These are phyloP conservation scores for Trametes cubensis DNA, from an alignment of 768 basidiomycete genomes.

Conservation along the genomic window DNA sequence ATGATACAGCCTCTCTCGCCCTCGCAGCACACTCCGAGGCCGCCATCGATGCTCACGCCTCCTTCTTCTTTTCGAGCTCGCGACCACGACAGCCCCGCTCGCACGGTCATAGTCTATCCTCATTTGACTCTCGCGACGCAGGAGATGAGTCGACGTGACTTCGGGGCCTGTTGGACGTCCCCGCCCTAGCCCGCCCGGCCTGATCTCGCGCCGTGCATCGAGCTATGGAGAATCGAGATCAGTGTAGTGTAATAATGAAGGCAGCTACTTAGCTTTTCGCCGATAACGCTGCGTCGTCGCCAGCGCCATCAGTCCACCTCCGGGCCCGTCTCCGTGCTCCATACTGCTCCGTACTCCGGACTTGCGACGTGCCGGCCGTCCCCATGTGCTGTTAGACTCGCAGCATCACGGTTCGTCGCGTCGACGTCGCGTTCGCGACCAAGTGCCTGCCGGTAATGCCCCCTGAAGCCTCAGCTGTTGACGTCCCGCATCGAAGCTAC, in stretches of 20 bases:
- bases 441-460: no score
- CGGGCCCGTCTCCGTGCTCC: no score
- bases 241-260: no score
- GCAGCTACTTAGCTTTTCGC: no score
- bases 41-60: not conserved
- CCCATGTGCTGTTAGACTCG: no score
- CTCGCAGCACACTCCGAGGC: not conserved
- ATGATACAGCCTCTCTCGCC: slow-evolving; percentile 14
- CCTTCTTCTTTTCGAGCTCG: no score
- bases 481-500: no score
- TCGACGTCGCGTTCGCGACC: no score
- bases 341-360: no score
- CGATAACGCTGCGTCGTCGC: not conserved
- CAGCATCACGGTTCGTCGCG: no score
- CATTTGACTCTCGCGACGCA: not conserved
- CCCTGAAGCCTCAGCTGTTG: no score
- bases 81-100: not conserved
- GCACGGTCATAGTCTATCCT: slow-evolving; percentile 4
- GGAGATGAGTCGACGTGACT: slow-evolving; percentile 1
- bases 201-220: slow-evolving; percentile 1
- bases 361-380: no score
- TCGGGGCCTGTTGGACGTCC: not conserved
- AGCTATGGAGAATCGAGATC: not conserved
- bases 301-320: not conserved
- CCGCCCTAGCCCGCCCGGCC: not conserved